These are phyloP conservation scores for Kokia cookei DNA, from an alignment of 441 rosid genomes.

Conservation along the genomic window DNA sequence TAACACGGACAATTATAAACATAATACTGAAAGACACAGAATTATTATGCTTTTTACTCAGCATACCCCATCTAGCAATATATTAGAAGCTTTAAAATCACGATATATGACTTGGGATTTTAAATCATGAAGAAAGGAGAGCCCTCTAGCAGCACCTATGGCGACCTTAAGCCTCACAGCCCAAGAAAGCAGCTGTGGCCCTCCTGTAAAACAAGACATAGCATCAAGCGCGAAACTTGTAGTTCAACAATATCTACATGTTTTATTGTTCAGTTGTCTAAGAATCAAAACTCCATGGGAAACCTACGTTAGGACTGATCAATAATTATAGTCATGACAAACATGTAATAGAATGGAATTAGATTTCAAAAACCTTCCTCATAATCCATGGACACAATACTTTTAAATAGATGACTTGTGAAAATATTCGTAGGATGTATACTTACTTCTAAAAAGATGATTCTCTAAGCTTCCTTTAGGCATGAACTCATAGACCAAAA, in stretches of 20 bases:
- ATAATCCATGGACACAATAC: background rate
- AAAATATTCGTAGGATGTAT: background rate
- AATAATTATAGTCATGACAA: background rate
- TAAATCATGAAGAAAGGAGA: constrained; percentile 61
- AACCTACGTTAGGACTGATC: background rate
- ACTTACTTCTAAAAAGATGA: constrained; percentile 63
- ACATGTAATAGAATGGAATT: background rate
- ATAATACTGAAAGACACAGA: background rate
- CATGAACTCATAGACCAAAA: constrained; percentile 63
- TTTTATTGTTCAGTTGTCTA: background rate
- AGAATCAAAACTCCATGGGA: background rate
- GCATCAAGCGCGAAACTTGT: constrained; percentile 1
- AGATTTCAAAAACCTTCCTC: background rate
- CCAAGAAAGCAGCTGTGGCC: constrained; percentile 80
- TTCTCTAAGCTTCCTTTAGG: constrained; percentile 66
- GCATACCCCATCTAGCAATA: constrained; percentile 60
- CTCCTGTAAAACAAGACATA: constrained; percentile 41
- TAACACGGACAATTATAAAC: background rate
- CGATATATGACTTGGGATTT: constrained; percentile 63
- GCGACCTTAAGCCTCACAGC: constrained; percentile 67
- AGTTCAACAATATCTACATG: background rate
- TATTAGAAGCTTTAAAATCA: constrained; percentile 68
- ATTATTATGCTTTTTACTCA: background rate
- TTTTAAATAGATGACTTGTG: background rate
- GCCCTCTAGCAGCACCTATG: constrained; percentile 61